Percentiles rank a stretch among this genome's conserved stretches.
phyloP scores from a whole-genome alignment of 768 basidiomycete genomes.

The Gelatoporia subvermispora region DNA sequence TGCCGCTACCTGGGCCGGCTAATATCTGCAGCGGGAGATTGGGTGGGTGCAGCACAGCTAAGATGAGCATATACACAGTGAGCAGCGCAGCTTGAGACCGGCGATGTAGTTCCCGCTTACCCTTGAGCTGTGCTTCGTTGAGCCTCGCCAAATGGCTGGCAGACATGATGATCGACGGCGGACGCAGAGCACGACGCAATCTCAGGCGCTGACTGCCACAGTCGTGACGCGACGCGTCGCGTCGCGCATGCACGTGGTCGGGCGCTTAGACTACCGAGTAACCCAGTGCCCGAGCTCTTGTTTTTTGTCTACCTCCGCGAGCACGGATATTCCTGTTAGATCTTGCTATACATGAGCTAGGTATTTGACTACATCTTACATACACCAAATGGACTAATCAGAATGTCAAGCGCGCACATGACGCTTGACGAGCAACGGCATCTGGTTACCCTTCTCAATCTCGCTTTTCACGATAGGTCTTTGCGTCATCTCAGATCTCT shows the following conservation, averaged over 20 bases:
- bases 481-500: slow-evolving; percentile 14
- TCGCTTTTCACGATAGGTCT: slow-evolving; percentile 18
- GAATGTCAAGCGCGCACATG: slow-evolving; percentile 1
- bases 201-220: slow-evolving; percentile 2
- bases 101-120: slow-evolving; percentile 20
- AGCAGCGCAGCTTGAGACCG: background rate
- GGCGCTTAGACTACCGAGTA: no score
- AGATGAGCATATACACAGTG: background rate
- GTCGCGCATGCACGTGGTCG: slow-evolving; percentile 11
- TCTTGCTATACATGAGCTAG: no score
- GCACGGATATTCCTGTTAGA: no score
- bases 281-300: no score
- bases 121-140: slow-evolving; percentile 33
- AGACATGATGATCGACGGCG: slow-evolving; percentile 4
- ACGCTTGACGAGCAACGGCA: slow-evolving; percentile 13
- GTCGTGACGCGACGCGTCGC: slow-evolving; percentile 5
- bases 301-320: no score
- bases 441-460: no score
- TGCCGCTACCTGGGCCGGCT: slow-evolving; percentile 77
- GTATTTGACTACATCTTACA: no score
- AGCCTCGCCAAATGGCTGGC: slow-evolving; percentile 6
- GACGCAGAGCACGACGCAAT: slow-evolving; percentile 6
- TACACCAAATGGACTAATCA: no score
- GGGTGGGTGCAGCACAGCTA: slow-evolving; percentile 67
- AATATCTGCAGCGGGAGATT: slow-evolving; percentile 69